Base-by-base conservation (phyloP, 192 early-diverging fungal species). In the Coemansia sp. region DNA sequence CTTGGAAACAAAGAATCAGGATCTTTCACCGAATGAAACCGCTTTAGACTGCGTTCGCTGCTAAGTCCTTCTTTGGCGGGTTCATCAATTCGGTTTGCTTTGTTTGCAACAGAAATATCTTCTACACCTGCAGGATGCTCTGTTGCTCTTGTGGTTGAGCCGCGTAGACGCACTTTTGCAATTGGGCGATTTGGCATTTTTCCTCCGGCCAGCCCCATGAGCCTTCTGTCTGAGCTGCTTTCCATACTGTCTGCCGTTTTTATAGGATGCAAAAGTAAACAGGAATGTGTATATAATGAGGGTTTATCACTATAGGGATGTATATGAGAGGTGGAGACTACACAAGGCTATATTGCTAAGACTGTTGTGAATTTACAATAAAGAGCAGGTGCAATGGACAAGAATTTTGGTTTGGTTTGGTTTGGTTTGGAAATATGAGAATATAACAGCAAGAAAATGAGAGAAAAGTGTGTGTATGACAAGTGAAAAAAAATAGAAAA, bases 1-100 rank as follows among this genome's bases (percentile, higher is more conserved):
- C 4, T 11, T 1, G 57, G 57, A 39, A 5, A 18, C 39, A 59
- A 56, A 56, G 49, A 54, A 22, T 41, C 67, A 16, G 71, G 63
- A 22, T 39, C 47, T 11, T 73, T 64, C 11, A 45, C 65, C 3
- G 77, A 70, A 48, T 68, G 67, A n/a, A 63, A 65, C 16, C 68
- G 59, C 39, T 63, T 69, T 54, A 73, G 56, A 0, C 60, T 61
- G 39, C 64, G 76, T 12, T 56, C 57, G 21, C 46, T 26, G 3
- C 60, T 47, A 13, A 49, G 18, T 16, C 39, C 39, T n/a, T 39
- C 63, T 16, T 54, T 19, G 10, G 19, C 12, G 21, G 51, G 7
- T 22, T 22, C 26, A 19, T 0, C 26, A 8, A 21, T 9, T 26
- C 10, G 22, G 51, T 10, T 54, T 26, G 8, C 51, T 54, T 19